These are phyloP conservation scores for Populus hybrid DNA, from an alignment of 441 rosid species.

Conservation along the genomic window DNA sequence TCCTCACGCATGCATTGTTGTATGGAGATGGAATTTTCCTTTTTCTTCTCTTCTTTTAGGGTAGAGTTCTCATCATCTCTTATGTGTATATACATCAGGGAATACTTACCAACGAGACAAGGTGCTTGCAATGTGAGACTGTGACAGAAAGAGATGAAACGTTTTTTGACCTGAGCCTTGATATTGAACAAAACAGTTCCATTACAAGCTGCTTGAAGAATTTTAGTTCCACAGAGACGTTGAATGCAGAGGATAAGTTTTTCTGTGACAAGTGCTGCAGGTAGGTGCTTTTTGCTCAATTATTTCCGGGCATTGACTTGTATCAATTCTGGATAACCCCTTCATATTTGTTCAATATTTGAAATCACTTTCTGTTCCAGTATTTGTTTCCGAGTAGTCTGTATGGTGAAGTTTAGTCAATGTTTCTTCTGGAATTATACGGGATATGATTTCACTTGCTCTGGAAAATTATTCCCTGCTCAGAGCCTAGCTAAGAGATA, in stretches of 20 bases:
- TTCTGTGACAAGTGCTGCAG: slow-evolving; percentile 99
- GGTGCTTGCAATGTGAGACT: slow-evolving; percentile 85
- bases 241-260: slow-evolving; percentile 94
- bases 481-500: not conserved
- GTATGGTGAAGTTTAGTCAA: not conserved
- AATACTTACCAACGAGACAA: slow-evolving; percentile 91
- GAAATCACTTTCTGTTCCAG: not conserved
- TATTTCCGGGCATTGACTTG: not conserved
- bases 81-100: slow-evolving; percentile 49
- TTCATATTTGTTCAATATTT: not conserved
- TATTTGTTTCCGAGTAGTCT: not conserved
- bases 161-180: slow-evolving; percentile 89
- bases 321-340: not conserved
- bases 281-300: slow-evolving; percentile 27
- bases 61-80: slow-evolving; percentile 23
- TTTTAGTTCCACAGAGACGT: slow-evolving; percentile 92
- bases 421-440: not conserved
- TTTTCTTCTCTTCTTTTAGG: not conserved
- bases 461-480: not conserved
- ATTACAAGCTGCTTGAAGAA: slow-evolving; percentile 95
- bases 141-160: slow-evolving; percentile 97
- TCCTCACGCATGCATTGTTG: not conserved
- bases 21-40: not conserved
- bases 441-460: not conserved
- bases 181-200: slow-evolving; percentile 92